A percentile compares a stretch with the other conserved stretches of the same genome.
Conservation (phyloP, 352 stramenopile genomes). For the Albugo laibachii region DNA sequence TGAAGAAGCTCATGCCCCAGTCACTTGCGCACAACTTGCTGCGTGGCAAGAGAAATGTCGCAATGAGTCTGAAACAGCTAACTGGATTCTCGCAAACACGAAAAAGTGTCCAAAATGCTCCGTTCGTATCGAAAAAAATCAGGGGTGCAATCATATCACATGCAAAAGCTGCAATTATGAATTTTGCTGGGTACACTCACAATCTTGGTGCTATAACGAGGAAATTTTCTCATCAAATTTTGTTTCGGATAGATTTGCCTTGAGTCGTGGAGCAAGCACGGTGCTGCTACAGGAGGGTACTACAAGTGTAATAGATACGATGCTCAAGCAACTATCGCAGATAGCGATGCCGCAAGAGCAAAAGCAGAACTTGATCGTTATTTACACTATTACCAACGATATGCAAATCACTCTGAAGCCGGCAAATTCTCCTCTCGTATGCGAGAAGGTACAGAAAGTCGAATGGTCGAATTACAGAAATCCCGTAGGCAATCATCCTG, state of each 20-base stretch:
- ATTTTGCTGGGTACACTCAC: slow-evolving; percentile 89
- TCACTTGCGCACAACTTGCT: slow-evolving; percentile 82
- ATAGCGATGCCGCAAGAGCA: slow-evolving; percentile 80
- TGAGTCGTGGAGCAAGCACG: slow-evolving; percentile 91
- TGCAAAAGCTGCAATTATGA: slow-evolving; percentile 86
- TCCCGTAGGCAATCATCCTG: slow-evolving; percentile 80
- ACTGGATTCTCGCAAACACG: slow-evolving; percentile 99
- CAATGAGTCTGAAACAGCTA: slow-evolving; percentile 97
- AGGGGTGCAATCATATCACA: slow-evolving; percentile 99
- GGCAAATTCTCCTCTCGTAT: slow-evolving; percentile 95
- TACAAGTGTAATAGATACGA: slow-evolving; percentile 99
- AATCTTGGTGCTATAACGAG: neutral
- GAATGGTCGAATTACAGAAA: slow-evolving; percentile 93
- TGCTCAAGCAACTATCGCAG: slow-evolving; percentile 14
- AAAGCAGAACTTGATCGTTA: slow-evolving; percentile 97
- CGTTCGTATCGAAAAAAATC: slow-evolving; percentile 99
- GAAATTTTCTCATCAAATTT: neutral
- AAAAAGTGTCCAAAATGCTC: slow-evolving; percentile 98
- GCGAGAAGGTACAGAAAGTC: slow-evolving; percentile 85
- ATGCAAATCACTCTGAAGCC: slow-evolving; percentile 89
- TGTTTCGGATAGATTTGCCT: slow-evolving; percentile 69
- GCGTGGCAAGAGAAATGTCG: slow-evolving; percentile 93
- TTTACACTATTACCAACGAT: slow-evolving; percentile 99
- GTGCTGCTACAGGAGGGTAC: slow-evolving; percentile 92
- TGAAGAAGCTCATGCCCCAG: slow-evolving; percentile 91